Conservation (phyloP, 805 yeast genomes). For the Brettanomyces bruxellensis region DNA sequence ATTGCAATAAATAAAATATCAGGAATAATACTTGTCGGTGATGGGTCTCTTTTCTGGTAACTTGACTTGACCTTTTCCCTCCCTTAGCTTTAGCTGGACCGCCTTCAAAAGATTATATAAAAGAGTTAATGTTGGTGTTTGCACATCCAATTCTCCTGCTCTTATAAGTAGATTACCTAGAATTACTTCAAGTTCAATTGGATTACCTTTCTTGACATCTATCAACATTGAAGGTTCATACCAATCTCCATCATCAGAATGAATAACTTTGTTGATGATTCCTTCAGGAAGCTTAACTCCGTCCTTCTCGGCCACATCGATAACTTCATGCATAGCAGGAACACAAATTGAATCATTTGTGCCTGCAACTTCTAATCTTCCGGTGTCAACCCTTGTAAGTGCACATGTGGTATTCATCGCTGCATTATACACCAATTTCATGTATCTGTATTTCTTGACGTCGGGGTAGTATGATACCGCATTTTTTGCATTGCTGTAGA, state of each 20-base stretch:
- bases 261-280: constrained; percentile 40
- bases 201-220: constrained; percentile 56
- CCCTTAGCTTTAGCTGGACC: constrained; percentile 55
- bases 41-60: constrained; percentile 36
- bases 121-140: constrained; percentile 50
- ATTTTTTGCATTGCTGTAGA: constrained; percentile 39
- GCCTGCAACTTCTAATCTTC: constrained; percentile 22
- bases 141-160: constrained; percentile 38
- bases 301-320: constrained; percentile 57
- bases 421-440: constrained; percentile 63
- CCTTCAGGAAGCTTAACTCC: constrained; percentile 46
- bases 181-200: constrained; percentile 64
- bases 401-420: constrained; percentile 48
- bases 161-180: constrained; percentile 53
- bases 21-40: constrained; percentile 3
- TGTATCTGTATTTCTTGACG: constrained; percentile 49
- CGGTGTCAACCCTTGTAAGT: constrained; percentile 29
- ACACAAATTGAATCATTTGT: constrained; percentile 17
- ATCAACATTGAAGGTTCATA: constrained; percentile 70
- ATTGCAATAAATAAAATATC: too few relatives aligned
- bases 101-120: constrained; percentile 52
- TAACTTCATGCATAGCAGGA: constrained; percentile 35
- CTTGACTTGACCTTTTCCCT: constrained; percentile 36
- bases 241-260: constrained; percentile 49
- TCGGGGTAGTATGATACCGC: constrained; percentile 31